Percentiles rank a stretch among this genome's conserved stretches.
These are phyloP conservation scores for Cladosporium oxysporum DNA, from an alignment of 2,329 filamentous ascomycete genomes.

Conservation along the genomic window DNA sequence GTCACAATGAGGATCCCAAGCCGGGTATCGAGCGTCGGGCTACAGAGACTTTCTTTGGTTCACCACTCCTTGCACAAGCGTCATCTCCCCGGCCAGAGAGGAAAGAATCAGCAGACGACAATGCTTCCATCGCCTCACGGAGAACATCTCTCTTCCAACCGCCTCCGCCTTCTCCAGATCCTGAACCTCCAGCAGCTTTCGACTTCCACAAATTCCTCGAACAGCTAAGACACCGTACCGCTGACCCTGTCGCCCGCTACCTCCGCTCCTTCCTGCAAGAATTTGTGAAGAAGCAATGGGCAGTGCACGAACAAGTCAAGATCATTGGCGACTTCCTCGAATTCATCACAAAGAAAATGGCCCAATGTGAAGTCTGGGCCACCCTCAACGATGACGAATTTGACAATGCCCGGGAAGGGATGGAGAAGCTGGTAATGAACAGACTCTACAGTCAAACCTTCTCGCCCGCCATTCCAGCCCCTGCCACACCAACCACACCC, in stretches of 20 bases:
- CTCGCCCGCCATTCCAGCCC: slow-evolving; percentile 79
- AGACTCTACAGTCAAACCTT: slow-evolving; percentile 93
- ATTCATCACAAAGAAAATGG: slow-evolving; percentile 99
- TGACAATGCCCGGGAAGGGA: slow-evolving; percentile 95
- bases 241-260: slow-evolving; percentile 96
- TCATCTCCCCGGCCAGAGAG: slow-evolving; percentile 2
- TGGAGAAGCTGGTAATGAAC: slow-evolving; percentile 99
- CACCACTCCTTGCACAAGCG: not conserved
- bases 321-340: slow-evolving; percentile 95
- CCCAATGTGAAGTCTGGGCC: slow-evolving; percentile 92
- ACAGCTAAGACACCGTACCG: slow-evolving; percentile 91
- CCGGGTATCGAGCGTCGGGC: slow-evolving; percentile 7
- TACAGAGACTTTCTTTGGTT: slow-evolving; percentile 17
- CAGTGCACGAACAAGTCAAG: slow-evolving; percentile 99
- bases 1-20: slow-evolving; percentile 21
- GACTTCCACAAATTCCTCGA: slow-evolving; percentile 98
- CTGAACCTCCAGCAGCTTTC: slow-evolving; percentile 82
- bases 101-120: slow-evolving; percentile 12
- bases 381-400: slow-evolving; percentile 96
- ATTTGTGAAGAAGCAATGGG: slow-evolving; percentile 97
- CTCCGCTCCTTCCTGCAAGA: slow-evolving; percentile 91
- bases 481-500: slow-evolving; percentile 71
- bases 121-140: slow-evolving; percentile 13
- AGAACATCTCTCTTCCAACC: slow-evolving; percentile 54
- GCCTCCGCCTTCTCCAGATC: slow-evolving; percentile 57